Conservation (phyloP, 2,329 filamentous ascomycete genomes). For the Arthrobotrys sinensis region DNA sequence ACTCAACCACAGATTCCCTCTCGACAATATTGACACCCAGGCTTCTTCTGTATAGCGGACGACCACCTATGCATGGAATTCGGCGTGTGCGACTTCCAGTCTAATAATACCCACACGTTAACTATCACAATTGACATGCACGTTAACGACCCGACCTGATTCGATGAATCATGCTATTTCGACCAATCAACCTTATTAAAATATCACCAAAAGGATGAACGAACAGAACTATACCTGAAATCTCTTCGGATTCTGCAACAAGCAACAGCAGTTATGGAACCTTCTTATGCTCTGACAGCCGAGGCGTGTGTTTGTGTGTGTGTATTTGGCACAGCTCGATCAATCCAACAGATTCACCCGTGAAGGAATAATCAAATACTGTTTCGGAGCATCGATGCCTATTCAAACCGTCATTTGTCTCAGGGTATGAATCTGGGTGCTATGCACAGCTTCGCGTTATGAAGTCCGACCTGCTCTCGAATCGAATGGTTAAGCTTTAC, state of each 20-base stretch:
- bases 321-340: not conserved
- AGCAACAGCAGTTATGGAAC: not conserved
- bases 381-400: too few species aligned
- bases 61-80: not conserved
- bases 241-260: not conserved
- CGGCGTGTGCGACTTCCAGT: not conserved
- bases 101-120: not conserved
- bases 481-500: conserved; percentile 40
- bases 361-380: not conserved
- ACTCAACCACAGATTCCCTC: too few species aligned
- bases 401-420: too few species aligned
- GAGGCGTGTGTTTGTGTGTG: not conserved
- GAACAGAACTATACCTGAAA: too few species aligned
- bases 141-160: not conserved
- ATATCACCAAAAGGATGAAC: too few species aligned
- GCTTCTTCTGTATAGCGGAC: not conserved
- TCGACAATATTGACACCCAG: not conserved
- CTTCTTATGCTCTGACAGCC: too few species aligned
- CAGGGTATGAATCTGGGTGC: too few species aligned
- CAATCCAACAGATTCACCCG: not conserved
- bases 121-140: not conserved
- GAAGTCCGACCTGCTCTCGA: too few species aligned
- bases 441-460: too few species aligned
- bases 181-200: too few species aligned
- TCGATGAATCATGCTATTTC: not conserved